Base-by-base conservation (phyloP, 768 basidiomycete species). In the Mycena alexandri region DNA sequence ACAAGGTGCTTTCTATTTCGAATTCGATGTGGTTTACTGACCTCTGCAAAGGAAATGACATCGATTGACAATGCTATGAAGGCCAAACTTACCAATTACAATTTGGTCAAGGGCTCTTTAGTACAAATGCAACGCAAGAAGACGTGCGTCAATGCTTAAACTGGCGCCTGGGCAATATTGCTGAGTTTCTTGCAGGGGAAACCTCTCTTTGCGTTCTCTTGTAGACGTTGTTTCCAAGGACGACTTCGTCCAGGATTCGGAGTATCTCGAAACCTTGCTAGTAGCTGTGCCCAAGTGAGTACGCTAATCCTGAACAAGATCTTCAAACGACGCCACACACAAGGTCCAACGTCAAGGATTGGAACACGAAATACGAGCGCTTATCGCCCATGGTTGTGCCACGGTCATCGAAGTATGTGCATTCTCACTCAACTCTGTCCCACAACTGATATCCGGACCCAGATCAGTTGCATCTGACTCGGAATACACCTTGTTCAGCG, bases 41-140 rank as follows among this genome's bases (percentile, higher is more conserved):
- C 56, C 56, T 47, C 60, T 62, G 63, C 21, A 7, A 75, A 96
- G 96, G 98, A 99, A 85, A 94, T 97, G 89, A 84, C 84, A 24
- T 95, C 94, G 22, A 95, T 99, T 69, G 98, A 99, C 79, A 93
- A 93, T 75, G 90, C 93, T 43, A 93, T 98, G 87, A 97, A 97
- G 82, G 83, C 89, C 46, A 98, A 98, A 79, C 81, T 95, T 44
- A 93, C 91, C 73, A 91, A 89, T 75, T 99, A 99, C 80, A 96
- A 96, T 76, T 82, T 97, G 14, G 93, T 95, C 54, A 99, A 99
- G 78, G 97, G 97, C 0, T 91, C 93, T 52, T 83, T 99, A 56
- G 88, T 90, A 5, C 92, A 95, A 75, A 90, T 99, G 86, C 94
- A 97, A 76, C 90, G 98, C 72, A 99, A 95, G 89, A 93, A 93